Conservation (phyloP, 495 filamentous ascomycete genomes). For the Xylaria castorea region DNA sequence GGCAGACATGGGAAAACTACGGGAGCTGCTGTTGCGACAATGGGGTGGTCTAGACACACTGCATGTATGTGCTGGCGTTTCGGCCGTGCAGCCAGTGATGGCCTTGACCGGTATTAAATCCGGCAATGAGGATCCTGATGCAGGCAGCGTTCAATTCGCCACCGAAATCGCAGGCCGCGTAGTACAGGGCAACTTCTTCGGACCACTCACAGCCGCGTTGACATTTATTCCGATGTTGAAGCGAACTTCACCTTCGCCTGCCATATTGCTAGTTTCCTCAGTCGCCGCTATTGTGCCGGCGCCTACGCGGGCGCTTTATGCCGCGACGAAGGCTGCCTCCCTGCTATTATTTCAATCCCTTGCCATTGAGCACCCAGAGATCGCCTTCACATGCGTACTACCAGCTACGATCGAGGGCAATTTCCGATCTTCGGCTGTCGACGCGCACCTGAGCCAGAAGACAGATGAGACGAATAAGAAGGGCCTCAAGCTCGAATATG, state of each 20-base stretch:
- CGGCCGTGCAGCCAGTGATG: conserved; percentile 44
- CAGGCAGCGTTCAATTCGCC: conserved; percentile 32
- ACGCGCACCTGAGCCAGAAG: conserved; percentile 26
- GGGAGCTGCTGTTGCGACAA: conserved; percentile 28
- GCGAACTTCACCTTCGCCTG: conserved; percentile 38
- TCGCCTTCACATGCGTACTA: conserved; percentile 38
- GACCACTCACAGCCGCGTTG: conserved; percentile 35
- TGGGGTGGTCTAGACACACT: conserved; percentile 42
- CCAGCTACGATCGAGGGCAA: conserved; percentile 42
- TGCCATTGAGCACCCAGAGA: conserved; percentile 41
- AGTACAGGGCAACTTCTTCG: conserved; percentile 38
- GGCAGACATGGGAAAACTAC: conserved; percentile 35
- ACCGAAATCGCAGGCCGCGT: conserved; percentile 30
- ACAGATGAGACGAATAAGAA: conserved; percentile 31
- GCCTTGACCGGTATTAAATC: conserved; percentile 31
- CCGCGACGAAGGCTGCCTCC: conserved; percentile 41
- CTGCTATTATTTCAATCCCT: conserved; percentile 42
- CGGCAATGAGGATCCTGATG: conserved; percentile 32
- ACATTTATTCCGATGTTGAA: conserved; percentile 39
- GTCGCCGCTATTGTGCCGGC: conserved; percentile 42
- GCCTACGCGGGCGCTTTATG: conserved; percentile 42
- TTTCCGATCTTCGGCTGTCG: conserved; percentile 42
- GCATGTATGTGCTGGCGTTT: conserved; percentile 40
- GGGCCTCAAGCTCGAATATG: conserved; percentile 39
- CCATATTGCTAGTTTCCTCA: conserved; percentile 38